Conservation (phyloP, 1,139 yeast genomes). For the Zygosaccharomyces sapae region DNA sequence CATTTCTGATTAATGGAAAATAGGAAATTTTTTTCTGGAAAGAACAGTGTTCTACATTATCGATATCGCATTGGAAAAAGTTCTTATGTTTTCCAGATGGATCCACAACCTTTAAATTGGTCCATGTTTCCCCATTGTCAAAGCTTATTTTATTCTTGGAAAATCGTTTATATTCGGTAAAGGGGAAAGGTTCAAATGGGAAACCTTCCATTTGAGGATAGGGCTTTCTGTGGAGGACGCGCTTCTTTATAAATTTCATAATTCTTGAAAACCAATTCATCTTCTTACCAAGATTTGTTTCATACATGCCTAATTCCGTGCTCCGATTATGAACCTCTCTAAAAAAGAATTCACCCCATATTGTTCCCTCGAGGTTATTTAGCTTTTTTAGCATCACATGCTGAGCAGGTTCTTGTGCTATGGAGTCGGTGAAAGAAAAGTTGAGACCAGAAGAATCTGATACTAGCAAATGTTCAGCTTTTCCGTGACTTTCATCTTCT, state of each 20-base stretch:
- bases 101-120: constrained; percentile 45
- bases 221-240: background rate
- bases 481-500: constrained; percentile 1
- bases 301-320: background rate
- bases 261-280: background rate
- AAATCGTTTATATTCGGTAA: constrained; percentile 17
- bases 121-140: constrained; percentile 67
- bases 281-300: background rate
- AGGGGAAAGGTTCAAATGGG: too few species aligned
- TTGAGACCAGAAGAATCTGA: constrained; percentile 33
- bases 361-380: constrained; percentile 20
- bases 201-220: background rate
- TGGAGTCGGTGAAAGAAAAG: constrained; percentile 12
- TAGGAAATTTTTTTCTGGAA: constrained; percentile 25
- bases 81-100: constrained; percentile 36
- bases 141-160: constrained; percentile 47
- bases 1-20: constrained; percentile 38
- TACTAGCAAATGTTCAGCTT: constrained; percentile 15
- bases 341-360: constrained; percentile 6
- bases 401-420: background rate
- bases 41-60: constrained; percentile 59
- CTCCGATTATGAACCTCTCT: background rate
- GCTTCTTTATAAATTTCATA: background rate
- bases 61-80: constrained; percentile 52
- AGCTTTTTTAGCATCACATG: background rate